These are phyloP conservation scores for Cladophialophora bantiana DNA, from an alignment of 2,329 filamentous ascomycete genomes.

Conservation along the genomic window DNA sequence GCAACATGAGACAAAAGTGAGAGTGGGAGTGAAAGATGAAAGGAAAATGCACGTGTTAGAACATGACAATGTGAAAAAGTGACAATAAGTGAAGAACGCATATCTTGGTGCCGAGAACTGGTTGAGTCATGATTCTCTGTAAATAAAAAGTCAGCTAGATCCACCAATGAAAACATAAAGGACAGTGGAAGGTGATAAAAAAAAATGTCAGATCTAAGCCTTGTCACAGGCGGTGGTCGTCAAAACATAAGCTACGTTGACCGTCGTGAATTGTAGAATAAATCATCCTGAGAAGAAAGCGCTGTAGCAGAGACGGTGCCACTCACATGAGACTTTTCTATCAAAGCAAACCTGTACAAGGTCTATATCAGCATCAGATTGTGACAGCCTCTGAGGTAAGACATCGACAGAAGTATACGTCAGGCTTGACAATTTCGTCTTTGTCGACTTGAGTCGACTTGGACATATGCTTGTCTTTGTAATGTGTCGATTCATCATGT, in stretches of 20 bases:
- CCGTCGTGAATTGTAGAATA: constrained; percentile 73
- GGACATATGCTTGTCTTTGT: constrained; percentile 99
- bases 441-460: constrained; percentile 63
- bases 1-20: neutral
- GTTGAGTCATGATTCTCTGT: neutral
- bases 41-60: neutral
- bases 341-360: neutral
- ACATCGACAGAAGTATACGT: constrained; percentile 15
- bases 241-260: constrained; percentile 83
- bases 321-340: constrained; percentile 28
- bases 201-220: constrained; percentile 59
- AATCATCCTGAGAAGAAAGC: constrained; percentile 68
- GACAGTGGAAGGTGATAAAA: constrained; percentile 4
- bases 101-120: neutral
- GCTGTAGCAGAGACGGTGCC: constrained; percentile 13
- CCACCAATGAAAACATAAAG: neutral
- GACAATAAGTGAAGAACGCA: neutral
- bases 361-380: neutral
- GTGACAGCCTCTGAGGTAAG: neutral
- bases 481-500: constrained; percentile 82
- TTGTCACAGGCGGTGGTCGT: constrained; percentile 81
- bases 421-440: constrained; percentile 60
- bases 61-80: neutral
- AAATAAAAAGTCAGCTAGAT: constrained; percentile 19
- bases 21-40: neutral